A percentile compares a stretch with the other conserved stretches of the same genome.
Conservation (phyloP, 1,284 basidiomycete species). For the Microbotryum lychnidis-dioicae region DNA sequence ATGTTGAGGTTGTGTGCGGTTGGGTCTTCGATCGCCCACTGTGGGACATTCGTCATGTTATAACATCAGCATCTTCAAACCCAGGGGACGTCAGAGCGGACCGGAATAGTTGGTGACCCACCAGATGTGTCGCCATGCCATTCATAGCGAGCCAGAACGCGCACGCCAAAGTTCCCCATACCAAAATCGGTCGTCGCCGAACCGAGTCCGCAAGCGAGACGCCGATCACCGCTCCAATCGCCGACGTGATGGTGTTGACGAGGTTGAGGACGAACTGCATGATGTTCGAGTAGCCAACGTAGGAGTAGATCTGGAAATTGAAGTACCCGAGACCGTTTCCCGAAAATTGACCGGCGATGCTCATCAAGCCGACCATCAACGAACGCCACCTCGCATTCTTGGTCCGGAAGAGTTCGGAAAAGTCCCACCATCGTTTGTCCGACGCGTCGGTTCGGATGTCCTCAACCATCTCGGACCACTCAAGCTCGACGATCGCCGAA, state of each 20-base stretch:
- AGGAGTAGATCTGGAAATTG: conserved; percentile 33
- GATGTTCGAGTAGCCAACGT: conserved; percentile 29
- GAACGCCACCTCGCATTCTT: neutral
- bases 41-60: too few relatives aligned
- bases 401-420: conserved; percentile 44
- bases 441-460: conserved; percentile 26
- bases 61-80: too few relatives aligned
- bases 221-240: conserved; percentile 48
- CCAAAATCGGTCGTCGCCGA: conserved; percentile 35
- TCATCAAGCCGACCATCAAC: neutral
- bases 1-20: conserved; percentile 30
- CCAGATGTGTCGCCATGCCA: neutral
- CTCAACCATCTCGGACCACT: conserved; percentile 1
- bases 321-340: neutral
- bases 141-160: neutral
- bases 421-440: neutral
- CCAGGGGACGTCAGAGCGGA: too few relatives aligned
- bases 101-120: neutral
- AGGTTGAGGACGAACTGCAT: conserved; percentile 52
- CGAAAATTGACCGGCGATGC: neutral
- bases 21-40: neutral
- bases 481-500: conserved; percentile 5
- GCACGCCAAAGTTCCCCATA: conserved; percentile 33
- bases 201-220: conserved; percentile 45
- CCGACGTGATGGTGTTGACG: conserved; percentile 50